Conservation (phyloP, 768 basidiomycete genomes). For the Agrocybe praecox region DNA sequence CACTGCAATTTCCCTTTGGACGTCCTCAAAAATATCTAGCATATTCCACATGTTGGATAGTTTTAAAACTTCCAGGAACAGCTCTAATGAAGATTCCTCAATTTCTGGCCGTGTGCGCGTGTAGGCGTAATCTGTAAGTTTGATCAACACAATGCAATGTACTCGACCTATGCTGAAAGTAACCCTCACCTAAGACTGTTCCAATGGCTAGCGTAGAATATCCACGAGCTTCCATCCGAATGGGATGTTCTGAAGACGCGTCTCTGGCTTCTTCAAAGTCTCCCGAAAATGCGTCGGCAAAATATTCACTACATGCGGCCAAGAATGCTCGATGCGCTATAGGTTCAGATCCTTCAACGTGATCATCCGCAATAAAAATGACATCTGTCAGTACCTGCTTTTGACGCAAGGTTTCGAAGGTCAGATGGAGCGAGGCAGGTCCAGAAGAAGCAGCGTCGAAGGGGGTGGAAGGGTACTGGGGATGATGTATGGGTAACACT, state of each 20-base stretch:
- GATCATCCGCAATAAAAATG: constrained; percentile 26
- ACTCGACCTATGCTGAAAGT: too few species aligned
- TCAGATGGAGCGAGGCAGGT: constrained; percentile 19
- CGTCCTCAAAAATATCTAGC: constrained; percentile 21
- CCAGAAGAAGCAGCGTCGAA: constrained; percentile 4
- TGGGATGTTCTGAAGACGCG: constrained; percentile 15
- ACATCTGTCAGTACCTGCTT: constrained; percentile 37
- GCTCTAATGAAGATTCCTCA: constrained; percentile 5
- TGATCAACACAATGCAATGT: too few species aligned
- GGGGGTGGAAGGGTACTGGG: constrained; percentile 12
- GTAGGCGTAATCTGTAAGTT: constrained; percentile 34
- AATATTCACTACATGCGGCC: constrained; percentile 33
- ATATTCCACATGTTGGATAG: constrained; percentile 30
- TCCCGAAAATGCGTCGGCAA: constrained; percentile 30
- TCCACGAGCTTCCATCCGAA: constrained; percentile 6
- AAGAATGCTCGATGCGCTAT: constrained; percentile 43
- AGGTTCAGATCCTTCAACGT: constrained; percentile 17
- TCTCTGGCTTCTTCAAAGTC: constrained; percentile 21
- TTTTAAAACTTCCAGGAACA: constrained; percentile 27
- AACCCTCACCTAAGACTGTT: constrained; percentile 28
- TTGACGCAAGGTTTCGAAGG: constrained; percentile 36
- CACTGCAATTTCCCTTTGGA: constrained; percentile 28
- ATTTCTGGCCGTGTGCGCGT: constrained; percentile 18
- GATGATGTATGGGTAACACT: constrained; percentile 26
- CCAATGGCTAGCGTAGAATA: constrained; percentile 24